phyloP scores from a whole-genome alignment of 495 filamentous ascomycete genomes.

The Lasiosphaeria ovina region DNA sequence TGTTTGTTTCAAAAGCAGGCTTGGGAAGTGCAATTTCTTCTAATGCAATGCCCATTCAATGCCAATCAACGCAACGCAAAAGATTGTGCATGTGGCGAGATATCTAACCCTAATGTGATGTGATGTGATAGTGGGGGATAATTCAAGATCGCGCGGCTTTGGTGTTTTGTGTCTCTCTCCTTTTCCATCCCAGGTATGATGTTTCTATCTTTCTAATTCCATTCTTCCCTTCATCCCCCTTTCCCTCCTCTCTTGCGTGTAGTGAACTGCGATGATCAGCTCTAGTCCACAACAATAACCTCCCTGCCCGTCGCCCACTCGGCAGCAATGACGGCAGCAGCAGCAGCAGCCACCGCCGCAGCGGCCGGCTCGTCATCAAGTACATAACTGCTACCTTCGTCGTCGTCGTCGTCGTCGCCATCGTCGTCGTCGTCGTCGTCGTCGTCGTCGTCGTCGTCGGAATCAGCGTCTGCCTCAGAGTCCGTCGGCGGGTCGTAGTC shows the following conservation, averaged over 20 bases:
- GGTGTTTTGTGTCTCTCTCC: not conserved
- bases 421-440: not conserved
- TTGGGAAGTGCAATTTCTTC: too few species aligned
- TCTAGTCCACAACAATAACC: not conserved
- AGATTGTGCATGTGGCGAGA: too few species aligned
- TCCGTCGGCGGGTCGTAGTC: not conserved
- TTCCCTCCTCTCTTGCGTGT: too few species aligned
- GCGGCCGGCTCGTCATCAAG: not conserved
- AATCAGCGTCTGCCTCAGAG: not conserved
- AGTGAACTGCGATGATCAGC: not conserved
- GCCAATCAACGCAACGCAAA: too few species aligned
- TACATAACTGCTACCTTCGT: not conserved
- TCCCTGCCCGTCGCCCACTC: not conserved
- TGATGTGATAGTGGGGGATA: too few species aligned
- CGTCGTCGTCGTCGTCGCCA: not conserved
- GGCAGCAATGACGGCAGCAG: not conserved
- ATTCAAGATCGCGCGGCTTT: too few species aligned
- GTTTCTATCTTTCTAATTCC: not conserved
- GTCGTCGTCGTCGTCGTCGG: not conserved
- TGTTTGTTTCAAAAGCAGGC: too few species aligned
- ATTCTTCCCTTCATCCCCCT: not conserved
- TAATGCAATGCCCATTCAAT: too few species aligned
- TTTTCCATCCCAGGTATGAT: not conserved
- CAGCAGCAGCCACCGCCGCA: not conserved
- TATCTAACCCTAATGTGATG: too few species aligned